A percentile compares a stretch with the other conserved stretches of the same genome.
These are phyloP conservation scores for Periconia digitata DNA, from an alignment of 2,329 filamentous ascomycete species.

Conservation along the genomic window DNA sequence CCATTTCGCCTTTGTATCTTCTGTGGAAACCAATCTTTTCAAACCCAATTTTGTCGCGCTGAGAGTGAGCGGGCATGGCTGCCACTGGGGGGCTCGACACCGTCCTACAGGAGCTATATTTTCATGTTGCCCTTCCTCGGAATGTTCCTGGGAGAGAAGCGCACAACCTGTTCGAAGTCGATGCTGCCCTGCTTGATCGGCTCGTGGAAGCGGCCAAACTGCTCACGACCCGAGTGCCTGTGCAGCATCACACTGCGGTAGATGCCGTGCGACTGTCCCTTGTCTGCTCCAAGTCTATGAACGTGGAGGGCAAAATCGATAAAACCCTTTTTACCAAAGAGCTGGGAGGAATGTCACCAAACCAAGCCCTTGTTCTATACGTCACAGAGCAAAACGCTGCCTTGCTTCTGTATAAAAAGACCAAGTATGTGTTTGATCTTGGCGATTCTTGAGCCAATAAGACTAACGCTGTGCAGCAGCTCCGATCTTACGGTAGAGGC, in stretches of 20 bases:
- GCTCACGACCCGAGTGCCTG: constrained; percentile 14
- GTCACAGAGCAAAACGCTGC: constrained; percentile 54
- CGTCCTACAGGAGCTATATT: constrained; percentile 21
- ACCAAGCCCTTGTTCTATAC: constrained; percentile 46
- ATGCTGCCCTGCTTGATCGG: constrained; percentile 32
- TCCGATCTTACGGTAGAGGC: constrained; percentile 55
- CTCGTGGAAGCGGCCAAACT: constrained; percentile 25
- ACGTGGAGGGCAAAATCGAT: constrained; percentile 25
- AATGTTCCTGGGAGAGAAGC: constrained; percentile 42
- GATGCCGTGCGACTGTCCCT: constrained; percentile 18
- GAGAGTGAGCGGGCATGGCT: too few relatives aligned
- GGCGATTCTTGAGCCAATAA: background rate
- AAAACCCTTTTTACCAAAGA: constrained; percentile 23
- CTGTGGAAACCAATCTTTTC: too few relatives aligned
- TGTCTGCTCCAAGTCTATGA: constrained; percentile 18
- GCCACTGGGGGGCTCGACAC: too few relatives aligned
- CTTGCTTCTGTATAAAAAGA: constrained; percentile 44
- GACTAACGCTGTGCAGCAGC: background rate
- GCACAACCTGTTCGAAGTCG: constrained; percentile 23
- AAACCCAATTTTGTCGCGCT: too few relatives aligned
- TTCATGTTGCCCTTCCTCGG: constrained; percentile 44
- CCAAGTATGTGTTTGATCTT: constrained; percentile 31
- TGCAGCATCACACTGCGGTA: constrained; percentile 13
- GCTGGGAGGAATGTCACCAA: constrained; percentile 13
- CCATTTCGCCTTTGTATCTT: too few relatives aligned